Conservation (phyloP, 805 yeast species). For the Kluyveromyces nonfermentans region DNA sequence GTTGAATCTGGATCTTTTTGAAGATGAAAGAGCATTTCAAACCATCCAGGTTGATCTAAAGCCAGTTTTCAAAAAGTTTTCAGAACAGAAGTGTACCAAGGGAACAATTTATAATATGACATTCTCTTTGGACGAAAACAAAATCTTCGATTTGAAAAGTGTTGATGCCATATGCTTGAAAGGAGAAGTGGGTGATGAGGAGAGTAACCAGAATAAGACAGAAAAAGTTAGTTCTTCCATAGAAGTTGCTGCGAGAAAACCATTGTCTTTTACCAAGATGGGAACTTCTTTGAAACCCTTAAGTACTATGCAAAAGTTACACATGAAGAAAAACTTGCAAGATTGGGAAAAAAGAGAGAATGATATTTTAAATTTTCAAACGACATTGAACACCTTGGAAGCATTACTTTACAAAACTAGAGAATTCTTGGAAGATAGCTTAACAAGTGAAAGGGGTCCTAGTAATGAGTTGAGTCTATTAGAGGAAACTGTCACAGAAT, state of each 20-base stretch:
- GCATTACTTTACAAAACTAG: constrained; percentile 63
- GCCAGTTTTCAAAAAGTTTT: constrained; percentile 26
- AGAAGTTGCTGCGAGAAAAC: not conserved
- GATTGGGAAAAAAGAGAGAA: constrained; percentile 47
- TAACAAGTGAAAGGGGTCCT: constrained; percentile 32
- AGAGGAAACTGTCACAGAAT: constrained; percentile 34
- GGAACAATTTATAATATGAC: constrained; percentile 33
- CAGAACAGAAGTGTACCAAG: constrained; percentile 31
- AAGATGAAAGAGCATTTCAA: constrained; percentile 14
- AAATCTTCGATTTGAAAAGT: constrained; percentile 39
- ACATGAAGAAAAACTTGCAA: constrained; percentile 39
- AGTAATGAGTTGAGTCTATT: constrained; percentile 31
- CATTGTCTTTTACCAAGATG: constrained; percentile 18
- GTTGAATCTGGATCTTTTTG: constrained; percentile 29
- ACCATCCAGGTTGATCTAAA: constrained; percentile 9
- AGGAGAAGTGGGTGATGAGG: constrained; percentile 18
- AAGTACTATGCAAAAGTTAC: constrained; percentile 38
- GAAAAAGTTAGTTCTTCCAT: constrained; percentile 13
- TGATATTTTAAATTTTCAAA: constrained; percentile 44
- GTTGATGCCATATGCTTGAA: constrained; percentile 38
- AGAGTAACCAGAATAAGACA: constrained; percentile 8
- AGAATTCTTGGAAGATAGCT: constrained; percentile 44
- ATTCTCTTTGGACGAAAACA: constrained; percentile 39
- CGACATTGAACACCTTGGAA: constrained; percentile 61
- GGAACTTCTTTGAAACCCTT: constrained; percentile 39